Evolutionary conservation across 2,329 filamentous ascomycete species (phyloP).

Genomic region (Arthrocladium fulminans): DNA sequence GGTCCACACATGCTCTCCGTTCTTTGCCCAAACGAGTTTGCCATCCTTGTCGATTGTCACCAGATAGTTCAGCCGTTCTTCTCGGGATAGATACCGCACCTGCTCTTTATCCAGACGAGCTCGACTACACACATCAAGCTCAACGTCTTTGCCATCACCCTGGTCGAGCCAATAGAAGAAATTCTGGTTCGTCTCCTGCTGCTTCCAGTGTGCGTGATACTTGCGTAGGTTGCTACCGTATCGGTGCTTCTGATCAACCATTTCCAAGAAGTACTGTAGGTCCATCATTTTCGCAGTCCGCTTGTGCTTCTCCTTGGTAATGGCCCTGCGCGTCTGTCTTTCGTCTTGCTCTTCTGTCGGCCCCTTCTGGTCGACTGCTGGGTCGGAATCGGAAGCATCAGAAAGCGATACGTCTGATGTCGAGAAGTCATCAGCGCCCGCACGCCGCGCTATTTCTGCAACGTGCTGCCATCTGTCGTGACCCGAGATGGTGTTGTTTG

Average conservation of each 20-base stretch:
- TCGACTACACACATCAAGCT: constrained; percentile 63
- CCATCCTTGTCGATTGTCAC: constrained; percentile 67
- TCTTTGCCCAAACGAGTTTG: constrained; percentile 78
- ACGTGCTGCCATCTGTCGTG: constrained; percentile 67
- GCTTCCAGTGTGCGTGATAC: constrained; percentile 81
- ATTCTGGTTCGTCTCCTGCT: constrained; percentile 66
- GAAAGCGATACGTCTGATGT: constrained; percentile 24
- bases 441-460: constrained; percentile 60
- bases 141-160: constrained; percentile 62
- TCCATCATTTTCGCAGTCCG: constrained; percentile 71
- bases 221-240: constrained; percentile 74
- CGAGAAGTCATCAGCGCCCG: constrained; percentile 55
- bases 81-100: constrained; percentile 72
- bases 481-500: constrained; percentile 35
- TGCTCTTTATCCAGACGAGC: constrained; percentile 67
- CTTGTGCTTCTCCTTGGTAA: constrained; percentile 50
- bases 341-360: constrained; percentile 24
- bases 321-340: constrained; percentile 32
- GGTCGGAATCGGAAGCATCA: constrained; percentile 38
- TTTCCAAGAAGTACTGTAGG: constrained; percentile 73
- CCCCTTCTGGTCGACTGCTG: constrained; percentile 27
- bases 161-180: constrained; percentile 93
- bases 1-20: constrained; percentile 67
- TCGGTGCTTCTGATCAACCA: constrained; percentile 78
- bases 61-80: constrained; percentile 73